Conservation (phyloP, 2,329 filamentous ascomycete genomes). For the Verticillium alfalfae region DNA sequence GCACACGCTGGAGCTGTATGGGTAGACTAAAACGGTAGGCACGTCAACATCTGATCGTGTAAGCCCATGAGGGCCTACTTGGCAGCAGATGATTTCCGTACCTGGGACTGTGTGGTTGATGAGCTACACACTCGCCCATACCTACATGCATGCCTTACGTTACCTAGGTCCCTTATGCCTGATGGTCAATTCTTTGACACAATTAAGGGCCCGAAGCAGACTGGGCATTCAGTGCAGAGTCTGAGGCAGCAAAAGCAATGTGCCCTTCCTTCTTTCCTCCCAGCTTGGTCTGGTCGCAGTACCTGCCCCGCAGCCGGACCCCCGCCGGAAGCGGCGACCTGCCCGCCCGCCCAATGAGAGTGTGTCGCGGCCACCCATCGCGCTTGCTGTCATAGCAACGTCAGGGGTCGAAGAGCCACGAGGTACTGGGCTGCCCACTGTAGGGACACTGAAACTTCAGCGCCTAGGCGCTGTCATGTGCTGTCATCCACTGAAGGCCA, state of each 20-base stretch:
- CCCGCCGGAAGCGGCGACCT: not conserved
- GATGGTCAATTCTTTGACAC: too few relatives aligned
- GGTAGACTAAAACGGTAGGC: not conserved
- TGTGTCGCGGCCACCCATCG: not conserved
- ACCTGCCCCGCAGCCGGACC: not conserved
- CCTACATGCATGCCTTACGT: too few relatives aligned
- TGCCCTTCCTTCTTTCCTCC: not conserved
- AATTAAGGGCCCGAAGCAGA: too few relatives aligned
- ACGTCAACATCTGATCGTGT: not conserved
- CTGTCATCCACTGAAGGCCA: not conserved
- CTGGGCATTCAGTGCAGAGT: not conserved
- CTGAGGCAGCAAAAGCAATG: not conserved
- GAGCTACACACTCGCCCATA: too few relatives aligned
- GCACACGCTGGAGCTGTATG: not conserved
- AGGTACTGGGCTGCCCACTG: not conserved
- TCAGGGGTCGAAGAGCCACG: not conserved
- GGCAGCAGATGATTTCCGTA: too few relatives aligned
- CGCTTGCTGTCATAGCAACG: constrained; percentile 3
- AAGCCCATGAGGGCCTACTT: too few relatives aligned
- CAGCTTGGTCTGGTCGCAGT: not conserved
- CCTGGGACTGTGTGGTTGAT: too few relatives aligned
- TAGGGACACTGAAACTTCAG: not conserved
- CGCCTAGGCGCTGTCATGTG: not conserved
- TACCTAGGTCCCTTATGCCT: too few relatives aligned
- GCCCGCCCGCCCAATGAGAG: not conserved